phyloP scores from a whole-genome alignment of 768 basidiomycete genomes.

The Krasilnikovozyma curviuscula region DNA sequence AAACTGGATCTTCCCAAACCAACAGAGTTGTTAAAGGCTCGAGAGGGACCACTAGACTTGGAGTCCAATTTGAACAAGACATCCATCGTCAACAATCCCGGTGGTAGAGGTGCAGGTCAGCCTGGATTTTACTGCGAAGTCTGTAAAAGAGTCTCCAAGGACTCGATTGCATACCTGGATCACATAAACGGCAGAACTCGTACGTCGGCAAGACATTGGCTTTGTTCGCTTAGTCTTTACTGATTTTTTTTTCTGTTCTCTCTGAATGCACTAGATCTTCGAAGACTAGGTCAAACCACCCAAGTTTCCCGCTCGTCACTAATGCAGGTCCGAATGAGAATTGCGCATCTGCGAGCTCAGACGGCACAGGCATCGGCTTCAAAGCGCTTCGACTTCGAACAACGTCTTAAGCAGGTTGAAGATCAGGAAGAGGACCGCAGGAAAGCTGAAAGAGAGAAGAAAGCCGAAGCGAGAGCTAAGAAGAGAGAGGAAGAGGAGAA shows the following conservation, averaged over 20 bases:
- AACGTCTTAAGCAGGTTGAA: constrained; percentile 62
- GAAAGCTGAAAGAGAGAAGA: constrained; percentile 42
- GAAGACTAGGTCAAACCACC: constrained; percentile 87
- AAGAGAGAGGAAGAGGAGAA: constrained; percentile 45
- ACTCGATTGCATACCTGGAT: constrained; percentile 80
- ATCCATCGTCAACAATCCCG: constrained; percentile 66
- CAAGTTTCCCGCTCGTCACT: constrained; percentile 74
- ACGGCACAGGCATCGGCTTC: constrained; percentile 63
- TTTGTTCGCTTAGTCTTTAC: background rate
- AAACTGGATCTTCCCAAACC: constrained; percentile 61
- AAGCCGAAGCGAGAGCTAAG: constrained; percentile 33
- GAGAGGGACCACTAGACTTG: constrained; percentile 64
- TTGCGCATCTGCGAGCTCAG: constrained; percentile 67
- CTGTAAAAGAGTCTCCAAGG: constrained; percentile 81
- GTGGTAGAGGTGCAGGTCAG: constrained; percentile 66
- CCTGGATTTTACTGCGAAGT: constrained; percentile 88
- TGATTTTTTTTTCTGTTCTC: background rate
- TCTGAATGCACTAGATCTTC: constrained; percentile 45
- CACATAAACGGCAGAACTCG: constrained; percentile 88
- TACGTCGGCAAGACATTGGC: constrained; percentile 31
- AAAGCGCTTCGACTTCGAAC: constrained; percentile 86
- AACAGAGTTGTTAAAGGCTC: constrained; percentile 76
- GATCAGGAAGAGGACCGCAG: constrained; percentile 44
- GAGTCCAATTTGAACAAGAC: constrained; percentile 92
- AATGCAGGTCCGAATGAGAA: constrained; percentile 76